A percentile compares a stretch with the other conserved stretches of the same genome.
Evolutionary conservation across 805 yeast genomes (phyloP).

Genomic region (Barnettozyma pratensis): DNA sequence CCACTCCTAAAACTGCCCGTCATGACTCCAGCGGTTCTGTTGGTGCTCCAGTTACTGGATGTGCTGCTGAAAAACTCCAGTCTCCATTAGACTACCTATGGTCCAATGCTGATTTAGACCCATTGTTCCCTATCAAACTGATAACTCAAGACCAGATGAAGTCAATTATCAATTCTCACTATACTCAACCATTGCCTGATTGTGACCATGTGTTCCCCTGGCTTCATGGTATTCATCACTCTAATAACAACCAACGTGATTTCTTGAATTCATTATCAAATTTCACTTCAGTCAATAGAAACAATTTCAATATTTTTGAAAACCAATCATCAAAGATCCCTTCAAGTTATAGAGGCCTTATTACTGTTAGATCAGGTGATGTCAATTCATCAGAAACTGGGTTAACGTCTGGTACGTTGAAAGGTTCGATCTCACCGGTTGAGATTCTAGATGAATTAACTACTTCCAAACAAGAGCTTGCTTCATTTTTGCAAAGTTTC

Average conservation of each 20-base stretch:
- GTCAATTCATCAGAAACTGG: conserved; percentile 27
- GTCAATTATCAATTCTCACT: conserved; percentile 18
- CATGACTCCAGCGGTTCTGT: conserved; percentile 5
- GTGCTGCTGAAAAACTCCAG: conserved; percentile 3
- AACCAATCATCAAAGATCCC: conserved; percentile 17
- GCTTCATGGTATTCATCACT: conserved; percentile 60
- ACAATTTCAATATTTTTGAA: conserved; percentile 19
- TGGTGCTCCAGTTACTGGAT: not conserved
- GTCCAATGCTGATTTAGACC: conserved; percentile 11
- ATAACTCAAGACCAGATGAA: conserved; percentile 18
- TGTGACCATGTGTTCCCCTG: conserved; percentile 79
- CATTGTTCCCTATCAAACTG: conserved; percentile 17
- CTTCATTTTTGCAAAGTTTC: conserved; percentile 13
- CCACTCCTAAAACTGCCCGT: conserved; percentile 2
- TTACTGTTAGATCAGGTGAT: conserved; percentile 24
- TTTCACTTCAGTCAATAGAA: conserved; percentile 18
- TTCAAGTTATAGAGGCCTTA: conserved; percentile 17
- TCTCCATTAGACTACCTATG: conserved; percentile 21
- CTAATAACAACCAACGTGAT: conserved; percentile 22
- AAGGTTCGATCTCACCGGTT: conserved; percentile 47
- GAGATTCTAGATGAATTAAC: conserved; percentile 51
- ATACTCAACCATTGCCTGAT: conserved; percentile 45
- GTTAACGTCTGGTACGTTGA: conserved; percentile 40
- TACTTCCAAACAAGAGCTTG: conserved; percentile 34
- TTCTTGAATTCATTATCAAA: conserved; percentile 18